These are phyloP conservation scores for Paramecium biaurelia DNA, from an alignment of 73 alveolate species.

Conservation along the genomic window DNA sequence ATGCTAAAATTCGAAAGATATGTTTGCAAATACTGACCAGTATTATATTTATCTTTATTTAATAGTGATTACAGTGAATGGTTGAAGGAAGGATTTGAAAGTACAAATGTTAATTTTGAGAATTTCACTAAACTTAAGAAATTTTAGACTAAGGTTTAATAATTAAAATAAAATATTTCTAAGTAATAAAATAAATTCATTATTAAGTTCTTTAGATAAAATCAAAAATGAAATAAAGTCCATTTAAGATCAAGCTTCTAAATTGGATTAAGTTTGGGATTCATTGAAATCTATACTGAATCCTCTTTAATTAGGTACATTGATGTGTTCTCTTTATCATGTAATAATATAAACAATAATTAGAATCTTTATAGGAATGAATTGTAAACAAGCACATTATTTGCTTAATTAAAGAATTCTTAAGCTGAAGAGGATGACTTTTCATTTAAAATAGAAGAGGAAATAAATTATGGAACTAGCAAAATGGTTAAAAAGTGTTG, in stretches of 20 bases:
- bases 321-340: constrained; percentile 24
- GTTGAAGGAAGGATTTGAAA: neutral
- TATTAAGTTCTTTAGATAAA: neutral
- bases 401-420: neutral
- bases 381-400: neutral
- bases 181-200: neutral
- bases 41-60: neutral
- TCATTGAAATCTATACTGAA: neutral
- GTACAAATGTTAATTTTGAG: neutral
- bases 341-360: neutral
- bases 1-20: neutral
- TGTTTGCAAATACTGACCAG: neutral
- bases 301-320: neutral
- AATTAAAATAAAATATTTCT: neutral
- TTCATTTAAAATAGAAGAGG: neutral
- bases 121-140: neutral
- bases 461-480: neutral
- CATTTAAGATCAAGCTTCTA: neutral
- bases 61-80: constrained; percentile 18
- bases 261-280: constrained; percentile 40
- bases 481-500: constrained; percentile 27
- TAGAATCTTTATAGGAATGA: neutral
- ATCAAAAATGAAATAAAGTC: neutral
- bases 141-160: constrained; percentile 13
- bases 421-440: neutral